phyloP scores from a whole-genome alignment of 768 basidiomycete species.

The Wakefieldia striispora region DNA sequence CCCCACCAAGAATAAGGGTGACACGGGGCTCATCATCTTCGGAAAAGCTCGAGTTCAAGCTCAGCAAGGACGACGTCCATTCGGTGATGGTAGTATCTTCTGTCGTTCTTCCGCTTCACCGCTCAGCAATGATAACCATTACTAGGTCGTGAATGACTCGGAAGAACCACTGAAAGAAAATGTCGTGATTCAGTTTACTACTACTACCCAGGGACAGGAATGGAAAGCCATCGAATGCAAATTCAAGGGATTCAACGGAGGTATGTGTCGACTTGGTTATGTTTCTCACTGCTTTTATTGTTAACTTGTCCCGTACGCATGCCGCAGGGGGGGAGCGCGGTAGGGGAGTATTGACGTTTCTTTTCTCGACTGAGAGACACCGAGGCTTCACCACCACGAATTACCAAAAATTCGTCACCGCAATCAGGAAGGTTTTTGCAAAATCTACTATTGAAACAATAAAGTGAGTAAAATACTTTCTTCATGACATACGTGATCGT shows the following conservation, averaged over 20 bases:
- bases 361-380: conserved; percentile 19
- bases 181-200: conserved; percentile 22
- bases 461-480: conserved; percentile 11
- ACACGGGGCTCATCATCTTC: conserved; percentile 7
- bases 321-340: conserved; percentile 16
- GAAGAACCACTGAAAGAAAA: conserved; percentile 8
- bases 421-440: conserved; percentile 5
- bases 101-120: not conserved
- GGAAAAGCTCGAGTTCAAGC: conserved; percentile 13
- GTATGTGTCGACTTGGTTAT: conserved; percentile 13
- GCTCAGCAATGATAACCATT: not conserved
- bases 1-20: conserved; percentile 9
- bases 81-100: conserved; percentile 14
- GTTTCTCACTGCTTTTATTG: not conserved
- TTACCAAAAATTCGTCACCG: conserved; percentile 22
- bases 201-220: not conserved
- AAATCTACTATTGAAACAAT: not conserved
- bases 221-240: conserved; percentile 11
- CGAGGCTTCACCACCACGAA: conserved; percentile 15
- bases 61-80: conserved; percentile 13
- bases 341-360: conserved; percentile 12
- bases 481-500: not conserved
- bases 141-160: conserved; percentile 26
- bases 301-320: not conserved
- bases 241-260: conserved; percentile 23